Base-by-base conservation (phyloP, 164 flowering plant genomes). In the Amborella trichopoda region DNA sequence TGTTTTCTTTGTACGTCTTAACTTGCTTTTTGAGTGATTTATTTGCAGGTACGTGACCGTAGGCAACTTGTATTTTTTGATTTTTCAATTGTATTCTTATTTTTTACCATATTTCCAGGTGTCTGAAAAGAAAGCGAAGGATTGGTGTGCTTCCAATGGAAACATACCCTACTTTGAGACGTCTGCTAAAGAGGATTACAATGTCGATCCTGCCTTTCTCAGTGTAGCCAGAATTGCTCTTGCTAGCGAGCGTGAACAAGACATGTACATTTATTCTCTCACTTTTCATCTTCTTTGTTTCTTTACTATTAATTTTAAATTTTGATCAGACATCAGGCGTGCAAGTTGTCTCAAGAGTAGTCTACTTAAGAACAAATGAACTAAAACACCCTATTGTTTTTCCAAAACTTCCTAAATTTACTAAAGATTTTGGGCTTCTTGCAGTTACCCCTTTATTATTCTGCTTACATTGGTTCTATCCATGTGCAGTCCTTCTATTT, bases 151-250 rank as follows among this genome's bases (percentile, higher is more conserved):
- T 38, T 73, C 98, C 40, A 81, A 71, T 46, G 97, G 94, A 18
- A 79, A 83, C 59, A 81, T 90, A 41, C 89, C 98, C 50, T 90
- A 90, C 71, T 86, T 81, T 60, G 95, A 86, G 66, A 90, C 95
- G 43, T 86, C 94, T 4, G 95, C 95, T 21, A 90, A 90, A 59
- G 95, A 86, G 68, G 94, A 74, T 64, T 64, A 59, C 70, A 90
- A 90, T 68, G 91, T 90, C 36, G 97, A 90, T 64, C 74, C 71
- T 53, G 90, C 97, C 41, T 90, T 90, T 60, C 50, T 74, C 0
- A 75, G 76, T 49, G 75, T 85, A 55, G 97, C 97, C 47, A 90
- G 77, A 72, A 64, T 75, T 59, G 91, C 94, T 34, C 55, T 90
- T 12, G 76, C 80, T 28, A 82, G 67, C 66, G 93, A 79, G 44